Evolutionary conservation across 306 rosid genomes (phyloP).

Genomic region (Carpinus fangiana): DNA sequence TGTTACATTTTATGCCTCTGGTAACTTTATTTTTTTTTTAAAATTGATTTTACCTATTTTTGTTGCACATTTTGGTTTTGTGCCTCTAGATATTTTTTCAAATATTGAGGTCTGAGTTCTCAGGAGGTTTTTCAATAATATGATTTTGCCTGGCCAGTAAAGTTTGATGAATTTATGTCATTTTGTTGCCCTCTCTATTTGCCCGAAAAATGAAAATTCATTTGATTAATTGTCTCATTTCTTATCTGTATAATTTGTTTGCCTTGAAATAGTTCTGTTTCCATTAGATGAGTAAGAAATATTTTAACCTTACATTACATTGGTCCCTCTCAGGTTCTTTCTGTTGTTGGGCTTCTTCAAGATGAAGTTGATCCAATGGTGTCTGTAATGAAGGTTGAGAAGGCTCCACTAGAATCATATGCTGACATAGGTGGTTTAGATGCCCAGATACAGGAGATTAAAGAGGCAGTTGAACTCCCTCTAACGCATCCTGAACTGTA

Average conservation of each 20-base stretch:
- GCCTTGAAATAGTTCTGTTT: not conserved
- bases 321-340: slow-evolving; percentile 66
- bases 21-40: not conserved
- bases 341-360: slow-evolving; percentile 99
- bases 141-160: not conserved
- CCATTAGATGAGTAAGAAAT: not conserved
- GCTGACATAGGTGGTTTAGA: slow-evolving; percentile 99
- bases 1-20: too few relatives aligned
- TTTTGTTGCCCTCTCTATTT: not conserved
- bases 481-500: slow-evolving; percentile 93
- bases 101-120: not conserved
- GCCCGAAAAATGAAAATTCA: not conserved
- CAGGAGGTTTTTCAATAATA: not conserved
- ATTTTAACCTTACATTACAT: slow-evolving; percentile 2
- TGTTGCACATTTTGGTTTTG: not conserved
- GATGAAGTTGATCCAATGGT: slow-evolving; percentile 99
- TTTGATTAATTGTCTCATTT: not conserved
- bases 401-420: slow-evolving; percentile 95
- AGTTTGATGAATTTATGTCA: not conserved
- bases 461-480: slow-evolving; percentile 99
- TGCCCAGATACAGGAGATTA: slow-evolving; percentile 98
- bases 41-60: too few relatives aligned
- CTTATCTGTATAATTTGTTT: not conserved
- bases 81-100: not conserved
- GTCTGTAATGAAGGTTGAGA: slow-evolving; percentile 89